Percentiles rank a stretch among this genome's conserved stretches.
Evolutionary conservation across 495 filamentous ascomycete species (phyloP).

Genomic region (Aspergillus heteromorphus): DNA sequence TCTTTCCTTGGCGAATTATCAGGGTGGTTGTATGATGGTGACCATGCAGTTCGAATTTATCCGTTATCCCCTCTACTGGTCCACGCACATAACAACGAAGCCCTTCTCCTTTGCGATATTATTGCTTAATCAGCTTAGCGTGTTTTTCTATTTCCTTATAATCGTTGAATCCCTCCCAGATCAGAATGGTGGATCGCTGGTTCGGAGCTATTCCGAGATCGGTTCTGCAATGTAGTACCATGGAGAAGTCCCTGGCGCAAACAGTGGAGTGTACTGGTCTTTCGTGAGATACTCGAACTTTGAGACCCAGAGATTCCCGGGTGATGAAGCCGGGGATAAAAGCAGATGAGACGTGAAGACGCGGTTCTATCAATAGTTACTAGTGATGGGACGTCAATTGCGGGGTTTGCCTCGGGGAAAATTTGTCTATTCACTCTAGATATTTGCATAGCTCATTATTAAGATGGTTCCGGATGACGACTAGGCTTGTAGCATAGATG

Average conservation of each 20-base stretch:
- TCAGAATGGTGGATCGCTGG: conserved; percentile 5
- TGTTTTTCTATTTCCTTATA: conserved; percentile 17
- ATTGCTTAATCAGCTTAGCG: conserved; percentile 24
- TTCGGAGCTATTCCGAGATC: conserved; percentile 10
- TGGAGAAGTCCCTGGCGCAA: conserved; percentile 3
- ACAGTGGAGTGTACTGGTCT: conserved; percentile 11
- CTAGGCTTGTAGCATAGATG: too few relatives aligned
- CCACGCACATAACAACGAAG: not conserved
- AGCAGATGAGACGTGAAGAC: conserved; percentile 3
- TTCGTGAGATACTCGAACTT: conserved; percentile 1
- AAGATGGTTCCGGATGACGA: conserved; percentile 8
- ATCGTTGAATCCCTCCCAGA: conserved; percentile 9
- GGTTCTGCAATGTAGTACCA: not conserved
- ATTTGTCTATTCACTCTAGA: conserved; percentile 21
- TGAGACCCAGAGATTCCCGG: not conserved
- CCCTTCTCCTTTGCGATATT: conserved; percentile 7
- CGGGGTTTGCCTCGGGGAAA: conserved; percentile 13
- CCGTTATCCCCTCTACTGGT: conserved; percentile 15
- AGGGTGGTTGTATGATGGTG: conserved; percentile 10
- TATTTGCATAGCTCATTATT: conserved; percentile 22
- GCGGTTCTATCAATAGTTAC: conserved; percentile 7
- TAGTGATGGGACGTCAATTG: conserved; percentile 8
- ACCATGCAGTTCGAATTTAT: conserved; percentile 27
- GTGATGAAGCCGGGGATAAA: not conserved
- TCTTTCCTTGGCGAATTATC: conserved; percentile 7